A percentile compares a stretch with the other conserved stretches of the same genome.
Evolutionary conservation across 495 filamentous ascomycete genomes (phyloP).

Genomic region (Beverwykella pulmonaria): DNA sequence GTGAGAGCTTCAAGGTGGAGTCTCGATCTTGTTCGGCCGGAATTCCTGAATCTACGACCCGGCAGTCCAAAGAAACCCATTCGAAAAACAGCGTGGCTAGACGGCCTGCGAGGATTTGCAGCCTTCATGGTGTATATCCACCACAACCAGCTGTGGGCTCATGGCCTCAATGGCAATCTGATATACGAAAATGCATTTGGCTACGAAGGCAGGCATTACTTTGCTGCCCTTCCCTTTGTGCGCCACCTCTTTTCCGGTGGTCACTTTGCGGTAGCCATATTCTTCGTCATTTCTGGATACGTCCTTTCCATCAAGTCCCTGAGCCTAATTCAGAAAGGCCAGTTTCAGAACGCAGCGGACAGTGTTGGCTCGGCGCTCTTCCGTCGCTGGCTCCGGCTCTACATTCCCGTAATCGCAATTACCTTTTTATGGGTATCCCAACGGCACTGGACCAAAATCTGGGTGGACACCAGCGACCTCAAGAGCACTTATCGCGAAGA

Average conservation of each 20-base stretch:
- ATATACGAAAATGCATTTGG: slow-evolving; percentile 54
- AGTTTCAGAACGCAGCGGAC: slow-evolving; percentile 52
- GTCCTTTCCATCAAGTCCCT: slow-evolving; percentile 68
- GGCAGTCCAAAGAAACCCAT: slow-evolving; percentile 17
- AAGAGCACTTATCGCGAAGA: slow-evolving; percentile 49
- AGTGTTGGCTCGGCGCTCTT: slow-evolving; percentile 64
- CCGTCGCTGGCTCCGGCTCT: slow-evolving; percentile 65
- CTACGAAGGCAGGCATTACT: slow-evolving; percentile 48
- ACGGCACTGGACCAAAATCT: slow-evolving; percentile 18
- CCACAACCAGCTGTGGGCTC: slow-evolving; percentile 58
- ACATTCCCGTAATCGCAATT: slow-evolving; percentile 62
- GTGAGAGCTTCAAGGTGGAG: slow-evolving; percentile 17
- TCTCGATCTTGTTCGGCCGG: slow-evolving; percentile 23
- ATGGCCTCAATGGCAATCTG: slow-evolving; percentile 49
- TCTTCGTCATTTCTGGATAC: slow-evolving; percentile 75
- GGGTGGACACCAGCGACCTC: slow-evolving; percentile 24
- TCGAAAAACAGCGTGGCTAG: slow-evolving; percentile 43
- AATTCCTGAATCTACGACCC: slow-evolving; percentile 17
- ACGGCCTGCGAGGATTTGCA: slow-evolving; percentile 58
- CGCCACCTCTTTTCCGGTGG: slow-evolving; percentile 63
- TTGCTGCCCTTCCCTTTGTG: slow-evolving; percentile 66
- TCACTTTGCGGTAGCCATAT: slow-evolving; percentile 72
- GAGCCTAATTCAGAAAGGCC: slow-evolving; percentile 57
- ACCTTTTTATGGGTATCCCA: slow-evolving; percentile 60
- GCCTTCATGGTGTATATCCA: slow-evolving; percentile 56